phyloP scores from a whole-genome alignment of 257 asterid species.

The Forsythia suspensa region DNA sequence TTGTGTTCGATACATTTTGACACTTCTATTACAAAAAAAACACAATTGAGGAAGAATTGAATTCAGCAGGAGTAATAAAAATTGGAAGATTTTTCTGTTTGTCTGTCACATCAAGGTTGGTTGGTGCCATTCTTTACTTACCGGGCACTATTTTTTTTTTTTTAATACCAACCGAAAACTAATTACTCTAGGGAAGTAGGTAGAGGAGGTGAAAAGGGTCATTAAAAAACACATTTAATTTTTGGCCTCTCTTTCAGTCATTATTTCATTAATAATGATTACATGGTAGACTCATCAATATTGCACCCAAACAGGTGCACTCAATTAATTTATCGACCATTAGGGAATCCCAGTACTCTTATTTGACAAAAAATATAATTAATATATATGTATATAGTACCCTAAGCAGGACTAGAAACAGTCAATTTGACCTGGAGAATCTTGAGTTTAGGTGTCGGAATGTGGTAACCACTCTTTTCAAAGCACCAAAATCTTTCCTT shows the following conservation, averaged over 20 bases:
- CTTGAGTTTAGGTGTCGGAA: not conserved
- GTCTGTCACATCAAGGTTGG: constrained; percentile 35
- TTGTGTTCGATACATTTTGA: no score
- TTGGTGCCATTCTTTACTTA: not conserved
- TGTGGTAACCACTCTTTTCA: not conserved
- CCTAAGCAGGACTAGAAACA: not conserved
- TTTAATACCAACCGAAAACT: not conserved
- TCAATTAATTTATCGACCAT: not conserved
- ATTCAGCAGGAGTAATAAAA: not conserved
- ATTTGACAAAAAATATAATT: not conserved
- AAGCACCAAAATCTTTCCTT: not conserved
- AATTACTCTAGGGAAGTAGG: not conserved
- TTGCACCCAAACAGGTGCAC: not conserved
- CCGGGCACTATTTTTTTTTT: not conserved
- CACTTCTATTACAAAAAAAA: no score
- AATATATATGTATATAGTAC: not conserved
- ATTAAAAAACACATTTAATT: not conserved
- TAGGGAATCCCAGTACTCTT: not conserved
- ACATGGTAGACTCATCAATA: not conserved
- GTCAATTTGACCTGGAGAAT: not conserved
- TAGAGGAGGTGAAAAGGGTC: not conserved
- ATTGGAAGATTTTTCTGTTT: constrained; percentile 22
- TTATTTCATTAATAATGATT: not conserved
- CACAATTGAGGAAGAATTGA: not conserved
- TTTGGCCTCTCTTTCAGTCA: not conserved